Percentiles rank a stretch among this genome's conserved stretches.
Evolutionary conservation across 768 basidiomycete species (phyloP).

Genomic region (Leucosporidium creatinivorum): DNA sequence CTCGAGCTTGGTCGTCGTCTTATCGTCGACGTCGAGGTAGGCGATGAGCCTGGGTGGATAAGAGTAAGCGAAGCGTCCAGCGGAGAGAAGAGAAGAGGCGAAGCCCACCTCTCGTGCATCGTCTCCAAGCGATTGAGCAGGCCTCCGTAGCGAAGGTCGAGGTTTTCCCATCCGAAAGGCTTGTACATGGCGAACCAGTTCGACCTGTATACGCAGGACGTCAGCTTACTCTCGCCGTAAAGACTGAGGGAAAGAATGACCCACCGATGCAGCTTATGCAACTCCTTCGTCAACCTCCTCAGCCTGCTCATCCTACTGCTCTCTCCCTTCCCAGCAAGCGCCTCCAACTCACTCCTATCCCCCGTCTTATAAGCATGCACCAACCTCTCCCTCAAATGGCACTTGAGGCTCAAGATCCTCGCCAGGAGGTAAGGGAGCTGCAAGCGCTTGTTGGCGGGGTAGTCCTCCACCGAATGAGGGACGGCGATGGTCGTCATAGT

Average conservation of each 20-base stretch:
- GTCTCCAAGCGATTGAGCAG: slow-evolving; percentile 32
- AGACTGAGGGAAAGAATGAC: background rate
- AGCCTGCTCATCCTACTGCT: slow-evolving; percentile 26
- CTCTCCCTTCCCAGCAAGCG: slow-evolving; percentile 12
- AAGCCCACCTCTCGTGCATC: slow-evolving; percentile 25
- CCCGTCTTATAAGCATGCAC: slow-evolving; percentile 17
- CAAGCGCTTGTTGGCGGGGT: slow-evolving; percentile 29
- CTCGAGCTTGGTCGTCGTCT: background rate
- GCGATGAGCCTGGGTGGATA: background rate
- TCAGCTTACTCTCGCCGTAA: too few relatives aligned
- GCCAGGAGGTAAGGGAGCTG: slow-evolving; percentile 31
- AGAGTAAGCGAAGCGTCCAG: background rate
- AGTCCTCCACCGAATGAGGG: slow-evolving; percentile 27
- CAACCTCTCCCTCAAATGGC: slow-evolving; percentile 31
- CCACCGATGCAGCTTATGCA: slow-evolving; percentile 28
- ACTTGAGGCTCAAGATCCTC: slow-evolving; percentile 32
- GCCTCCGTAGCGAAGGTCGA: slow-evolving; percentile 35
- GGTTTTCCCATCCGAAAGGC: slow-evolving; percentile 25
- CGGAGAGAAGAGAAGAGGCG: background rate
- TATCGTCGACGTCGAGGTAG: slow-evolving; percentile 14
- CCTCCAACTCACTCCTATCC: slow-evolving; percentile 26
- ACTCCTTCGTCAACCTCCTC: slow-evolving; percentile 13
- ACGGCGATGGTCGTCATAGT: slow-evolving; percentile 21
- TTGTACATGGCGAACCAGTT: slow-evolving; percentile 35
- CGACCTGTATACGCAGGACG: background rate